Evolutionary conservation across 768 basidiomycete species (phyloP).

Genomic region (Russula sp.): DNA sequence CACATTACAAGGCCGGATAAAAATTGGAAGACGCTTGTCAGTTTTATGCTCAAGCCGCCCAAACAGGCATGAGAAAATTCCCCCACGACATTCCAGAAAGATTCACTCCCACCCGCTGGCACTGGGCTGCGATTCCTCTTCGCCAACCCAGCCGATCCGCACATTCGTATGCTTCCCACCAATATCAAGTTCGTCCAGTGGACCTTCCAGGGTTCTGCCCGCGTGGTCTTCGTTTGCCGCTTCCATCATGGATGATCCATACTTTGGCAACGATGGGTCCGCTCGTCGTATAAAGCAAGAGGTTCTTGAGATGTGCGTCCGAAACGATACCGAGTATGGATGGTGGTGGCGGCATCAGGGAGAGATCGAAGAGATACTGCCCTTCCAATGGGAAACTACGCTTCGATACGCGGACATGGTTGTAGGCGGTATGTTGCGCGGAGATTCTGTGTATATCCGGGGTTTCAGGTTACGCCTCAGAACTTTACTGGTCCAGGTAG

Average conservation of each 20-base stretch:
- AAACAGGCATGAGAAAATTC: slow-evolving; percentile 2
- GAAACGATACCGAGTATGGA: too few relatives aligned
- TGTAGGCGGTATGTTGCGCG: not conserved
- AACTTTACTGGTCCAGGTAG: not conserved
- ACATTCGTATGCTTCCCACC: not conserved
- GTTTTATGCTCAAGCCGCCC: too few relatives aligned
- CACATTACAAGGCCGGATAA: too few relatives aligned
- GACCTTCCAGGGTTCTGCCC: not conserved
- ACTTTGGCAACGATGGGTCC: not conserved
- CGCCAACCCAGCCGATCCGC: slow-evolving; percentile 1
- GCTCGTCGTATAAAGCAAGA: slow-evolving; percentile 2
- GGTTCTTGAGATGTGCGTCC: too few relatives aligned
- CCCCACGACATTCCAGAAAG: not conserved
- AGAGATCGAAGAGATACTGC: slow-evolving; percentile 2
- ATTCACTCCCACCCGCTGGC: not conserved
- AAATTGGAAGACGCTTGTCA: not conserved
- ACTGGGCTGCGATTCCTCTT: not conserved
- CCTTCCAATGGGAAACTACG: not conserved
- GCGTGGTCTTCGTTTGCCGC: not conserved
- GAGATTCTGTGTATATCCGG: too few relatives aligned
- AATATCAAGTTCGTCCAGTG: not conserved
- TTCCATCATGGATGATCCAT: not conserved
- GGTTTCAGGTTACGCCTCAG: not conserved
- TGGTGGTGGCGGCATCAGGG: not conserved
- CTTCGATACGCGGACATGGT: not conserved